A percentile compares a stretch with the other conserved stretches of the same genome.
Evolutionary conservation across 169 alveolate species (phyloP).

Genomic region (Eimeria sp.): DNA sequence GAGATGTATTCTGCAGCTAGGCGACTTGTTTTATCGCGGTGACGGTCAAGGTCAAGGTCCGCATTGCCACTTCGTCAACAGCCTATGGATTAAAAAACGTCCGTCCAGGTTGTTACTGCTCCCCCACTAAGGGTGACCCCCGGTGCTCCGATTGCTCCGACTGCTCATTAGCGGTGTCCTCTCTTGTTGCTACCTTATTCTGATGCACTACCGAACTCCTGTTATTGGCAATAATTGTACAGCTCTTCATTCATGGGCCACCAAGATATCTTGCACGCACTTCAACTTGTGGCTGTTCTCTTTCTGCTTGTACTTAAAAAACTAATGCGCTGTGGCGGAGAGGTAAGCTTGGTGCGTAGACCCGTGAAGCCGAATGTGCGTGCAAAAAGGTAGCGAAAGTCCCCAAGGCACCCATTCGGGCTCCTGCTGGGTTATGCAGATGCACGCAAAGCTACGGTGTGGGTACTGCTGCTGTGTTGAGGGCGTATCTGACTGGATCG

Average conservation of each 20-base stretch:
- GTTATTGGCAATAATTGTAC: background rate
- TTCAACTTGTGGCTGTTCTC: constrained; percentile 10
- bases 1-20: background rate
- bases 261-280: background rate
- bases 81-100: background rate
- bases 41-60: background rate
- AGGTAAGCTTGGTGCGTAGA: background rate
- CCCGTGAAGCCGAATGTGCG: background rate
- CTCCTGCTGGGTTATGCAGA: background rate
- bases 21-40: background rate
- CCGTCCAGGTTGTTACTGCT: background rate
- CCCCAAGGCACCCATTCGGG: background rate
- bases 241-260: background rate
- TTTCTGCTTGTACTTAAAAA: constrained; percentile 11
- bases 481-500: background rate
- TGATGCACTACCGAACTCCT: background rate
- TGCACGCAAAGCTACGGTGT: background rate
- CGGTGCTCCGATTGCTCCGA: background rate
- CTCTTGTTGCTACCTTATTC: background rate
- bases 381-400: background rate
- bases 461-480: background rate
- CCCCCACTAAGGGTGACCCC: background rate
- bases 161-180: background rate
- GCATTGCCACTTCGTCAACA: background rate
- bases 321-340: background rate